Evolutionary conservation across 75 land plant species (phyloP), one percentile per base, ranked within the genome.

Genomic region (Adiantum capillusveneris): DNA sequence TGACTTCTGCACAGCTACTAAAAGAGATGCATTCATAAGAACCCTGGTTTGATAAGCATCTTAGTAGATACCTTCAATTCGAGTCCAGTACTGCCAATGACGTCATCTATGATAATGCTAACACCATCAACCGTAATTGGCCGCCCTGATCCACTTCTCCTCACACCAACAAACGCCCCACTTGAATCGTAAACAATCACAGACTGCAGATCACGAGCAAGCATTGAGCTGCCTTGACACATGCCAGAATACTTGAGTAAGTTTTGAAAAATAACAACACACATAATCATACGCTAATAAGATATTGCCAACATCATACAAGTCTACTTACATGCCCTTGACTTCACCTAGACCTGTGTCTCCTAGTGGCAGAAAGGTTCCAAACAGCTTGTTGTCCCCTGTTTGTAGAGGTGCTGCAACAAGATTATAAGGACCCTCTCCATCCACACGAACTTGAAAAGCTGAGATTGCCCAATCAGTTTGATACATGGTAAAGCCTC

Each of bases 381-480:
- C 98, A 72, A 63, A 94, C 39, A 94, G 87, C 74, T 89, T 94
- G 51, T 86, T 89, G 67, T 94, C 96, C 17, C 96, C 96, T 66
- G 75, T 81, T 60, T 84, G 70, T 19, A 94, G 57, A 57, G 87
- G 81, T 25, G 96, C 98, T 82, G 90, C 75, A 18, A 80, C 90
- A 59, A 94, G 73, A 73, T 94, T 94, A 65, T 81, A 89, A 58
- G 98, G 96, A 29, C 95, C 96, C 73, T 78, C 87, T 65, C 66
- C 79, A 67, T 94, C 72, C 60, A 75, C 83, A 12, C 67, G 59
- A 20, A 94, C 53, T 75, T 88, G 96, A 27, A 94, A 60, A 1
- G 96, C 84, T 28, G 98, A 86, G 24, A 94, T 74, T 19, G 87
- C 76, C 98, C 96, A 94, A 60, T 94, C 96, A 17, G 98, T 89